These are phyloP conservation scores for Pelargonium fulgidum DNA, from an alignment of 441 rosid genomes.

Conservation along the genomic window DNA sequence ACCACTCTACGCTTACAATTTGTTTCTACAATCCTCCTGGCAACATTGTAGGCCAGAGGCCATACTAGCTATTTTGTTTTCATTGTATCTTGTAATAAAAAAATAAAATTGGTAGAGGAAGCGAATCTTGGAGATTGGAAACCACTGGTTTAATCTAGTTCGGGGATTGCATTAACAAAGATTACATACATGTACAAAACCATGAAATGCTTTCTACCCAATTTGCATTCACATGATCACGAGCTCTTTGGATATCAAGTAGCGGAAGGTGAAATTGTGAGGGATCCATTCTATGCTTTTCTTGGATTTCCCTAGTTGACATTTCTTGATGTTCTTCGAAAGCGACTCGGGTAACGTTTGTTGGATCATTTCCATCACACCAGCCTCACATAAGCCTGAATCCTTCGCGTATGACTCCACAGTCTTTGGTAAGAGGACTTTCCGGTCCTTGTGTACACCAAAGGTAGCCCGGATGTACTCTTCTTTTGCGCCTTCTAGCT, in stretches of 20 bases:
- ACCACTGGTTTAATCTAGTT: no score
- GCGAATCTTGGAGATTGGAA: no score
- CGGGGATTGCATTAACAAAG: no score
- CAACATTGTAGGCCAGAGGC: constrained; percentile 59
- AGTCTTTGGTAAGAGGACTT: constrained; percentile 66
- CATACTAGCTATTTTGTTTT: constrained; percentile 30
- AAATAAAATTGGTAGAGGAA: no score
- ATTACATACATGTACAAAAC: not conserved
- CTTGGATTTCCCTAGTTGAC: constrained; percentile 47
- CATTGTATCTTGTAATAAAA: no score
- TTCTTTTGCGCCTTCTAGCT: constrained; percentile 78
- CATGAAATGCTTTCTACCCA: not conserved
- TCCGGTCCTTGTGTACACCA: constrained; percentile 58
- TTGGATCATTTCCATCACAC: constrained; percentile 61
- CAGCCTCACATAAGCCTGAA: constrained; percentile 47
- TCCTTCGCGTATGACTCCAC: constrained; percentile 75
- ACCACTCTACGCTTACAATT: constrained; percentile 46
- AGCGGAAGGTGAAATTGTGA: constrained; percentile 73
- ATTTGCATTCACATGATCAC: constrained; percentile 23
- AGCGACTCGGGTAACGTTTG: constrained; percentile 57
- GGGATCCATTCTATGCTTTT: constrained; percentile 73
- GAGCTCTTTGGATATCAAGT: constrained; percentile 71
- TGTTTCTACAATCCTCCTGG: constrained; percentile 88
- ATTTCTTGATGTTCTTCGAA: constrained; percentile 44
- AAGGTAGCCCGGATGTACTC: constrained; percentile 71